Evolutionary conservation across 768 basidiomycete species (phyloP), one percentile per base, ranked within the genome.

Genomic region (Lentinula sp.): DNA sequence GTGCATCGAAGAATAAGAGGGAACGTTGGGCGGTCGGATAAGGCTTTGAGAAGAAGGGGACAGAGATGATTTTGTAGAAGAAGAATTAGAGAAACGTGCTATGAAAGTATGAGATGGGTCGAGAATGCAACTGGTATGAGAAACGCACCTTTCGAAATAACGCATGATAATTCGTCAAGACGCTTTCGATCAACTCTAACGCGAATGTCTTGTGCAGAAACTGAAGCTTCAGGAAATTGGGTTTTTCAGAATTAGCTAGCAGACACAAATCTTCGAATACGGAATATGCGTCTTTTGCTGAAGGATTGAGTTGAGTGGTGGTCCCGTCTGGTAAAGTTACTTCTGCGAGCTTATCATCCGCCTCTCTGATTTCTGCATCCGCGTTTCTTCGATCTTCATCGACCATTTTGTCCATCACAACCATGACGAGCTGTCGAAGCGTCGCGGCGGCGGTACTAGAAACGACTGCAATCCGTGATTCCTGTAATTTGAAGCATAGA

Each of bases 371-470:
- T 32, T 74, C 69, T 18, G 74, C 64, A 34, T 73, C 70, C 6
- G 56, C 63, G 21, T 79, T 81, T 15, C 71, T 71, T 4, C 77
- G 75, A 70, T 94, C 91, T 69, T 95, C 92, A 16, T 84, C 80
- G 1, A 87, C 84, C 72, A 98, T 91, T 70, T 96, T 95, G 74
- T 99, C 97, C 48, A 98, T 91, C 16, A 98, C 88, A 65, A 98
- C 92, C 95, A 99, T 98, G 49, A 98, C 93, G 1, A 98, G 80
- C 70, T 98, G 96, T 2, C 95, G 88, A 4, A 98, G 82, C 0
- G 95, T 98, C 0, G 97, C 97, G 2, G 95, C 95, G 1, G 96
- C 96, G 3, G 97, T 98, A 0, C 93, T 95, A 2, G 95, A 96
- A 6, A 99, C 96, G 28, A 98, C 96, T 0, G 94, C 91, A 23